Evolutionary conservation across 768 basidiomycete species (phyloP).

Genomic region (Asterophora lycoperdoides): DNA sequence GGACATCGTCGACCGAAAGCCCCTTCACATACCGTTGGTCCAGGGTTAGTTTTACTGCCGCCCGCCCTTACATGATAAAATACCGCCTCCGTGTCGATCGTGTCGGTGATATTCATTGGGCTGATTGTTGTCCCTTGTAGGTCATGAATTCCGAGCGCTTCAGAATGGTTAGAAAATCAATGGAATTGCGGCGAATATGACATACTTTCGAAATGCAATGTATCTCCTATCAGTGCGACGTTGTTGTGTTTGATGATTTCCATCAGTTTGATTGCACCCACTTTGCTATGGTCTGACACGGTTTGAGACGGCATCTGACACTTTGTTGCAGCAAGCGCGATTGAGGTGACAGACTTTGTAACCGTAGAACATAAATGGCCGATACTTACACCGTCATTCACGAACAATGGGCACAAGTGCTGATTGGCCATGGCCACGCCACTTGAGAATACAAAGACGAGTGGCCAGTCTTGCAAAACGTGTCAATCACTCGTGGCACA

Average conservation of each 20-base stretch:
- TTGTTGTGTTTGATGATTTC: slow-evolving; percentile 18
- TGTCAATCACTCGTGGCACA: background rate
- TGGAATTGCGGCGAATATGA: background rate
- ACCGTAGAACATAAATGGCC: background rate
- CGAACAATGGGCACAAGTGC: background rate
- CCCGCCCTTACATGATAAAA: slow-evolving; percentile 30
- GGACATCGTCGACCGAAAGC: slow-evolving; percentile 1
- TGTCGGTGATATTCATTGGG: slow-evolving; percentile 17
- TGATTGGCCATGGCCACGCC: slow-evolving; percentile 4
- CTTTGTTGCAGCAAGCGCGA: background rate
- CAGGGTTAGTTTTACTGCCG: slow-evolving; percentile 26
- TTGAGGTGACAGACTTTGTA: background rate
- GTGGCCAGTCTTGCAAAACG: background rate
- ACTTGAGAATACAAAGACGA: background rate
- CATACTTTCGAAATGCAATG: slow-evolving; percentile 42
- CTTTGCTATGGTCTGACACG: background rate
- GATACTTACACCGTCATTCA: background rate
- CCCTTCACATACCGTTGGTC: slow-evolving; percentile 16
- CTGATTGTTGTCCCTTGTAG: slow-evolving; percentile 27
- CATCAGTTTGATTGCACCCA: slow-evolving; percentile 8
- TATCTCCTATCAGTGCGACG: slow-evolving; percentile 38
- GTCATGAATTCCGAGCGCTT: slow-evolving; percentile 21
- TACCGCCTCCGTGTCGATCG: slow-evolving; percentile 15
- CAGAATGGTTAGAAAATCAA: background rate
- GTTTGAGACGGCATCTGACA: slow-evolving; percentile 2